Conservation (phyloP, 108 stramenopile genomes). For the Pseudonitzschia delicatissima region DNA sequence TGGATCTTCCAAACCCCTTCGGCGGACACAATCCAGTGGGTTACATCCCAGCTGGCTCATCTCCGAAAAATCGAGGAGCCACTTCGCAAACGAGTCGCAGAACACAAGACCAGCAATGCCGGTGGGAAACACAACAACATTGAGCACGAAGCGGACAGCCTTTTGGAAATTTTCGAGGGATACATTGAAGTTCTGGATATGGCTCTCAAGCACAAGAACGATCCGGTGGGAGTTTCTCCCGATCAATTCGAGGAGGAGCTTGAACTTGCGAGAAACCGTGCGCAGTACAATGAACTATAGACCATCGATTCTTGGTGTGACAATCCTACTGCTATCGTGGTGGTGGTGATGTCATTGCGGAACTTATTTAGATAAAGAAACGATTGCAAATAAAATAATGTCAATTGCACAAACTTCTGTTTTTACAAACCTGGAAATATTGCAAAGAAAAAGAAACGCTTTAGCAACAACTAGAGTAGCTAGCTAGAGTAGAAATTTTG, state of each 20-base stretch:
- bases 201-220: conserved; percentile 7
- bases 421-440: no score
- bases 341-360: no score
- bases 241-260: conserved; percentile 1
- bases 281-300: neutral
- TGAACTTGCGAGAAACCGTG: neutral
- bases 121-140: neutral
- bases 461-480: no score
- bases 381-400: no score
- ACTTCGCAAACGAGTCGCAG: neutral
- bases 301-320: no score
- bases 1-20: conserved; percentile 2
- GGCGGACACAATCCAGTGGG: neutral
- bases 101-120: neutral
- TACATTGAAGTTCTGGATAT: conserved; percentile 8
- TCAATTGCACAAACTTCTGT: no score
- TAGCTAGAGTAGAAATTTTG: no score
- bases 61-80: neutral
- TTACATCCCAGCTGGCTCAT: neutral
- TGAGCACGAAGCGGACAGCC: conserved; percentile 10
- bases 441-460: no score
- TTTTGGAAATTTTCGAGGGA: conserved; percentile 10
- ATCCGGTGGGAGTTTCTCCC: neutral
- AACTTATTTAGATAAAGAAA: no score
- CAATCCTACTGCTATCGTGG: no score